Evolutionary conservation across 768 basidiomycete genomes (phyloP).

Genomic region (Tubosaeta sp.): DNA sequence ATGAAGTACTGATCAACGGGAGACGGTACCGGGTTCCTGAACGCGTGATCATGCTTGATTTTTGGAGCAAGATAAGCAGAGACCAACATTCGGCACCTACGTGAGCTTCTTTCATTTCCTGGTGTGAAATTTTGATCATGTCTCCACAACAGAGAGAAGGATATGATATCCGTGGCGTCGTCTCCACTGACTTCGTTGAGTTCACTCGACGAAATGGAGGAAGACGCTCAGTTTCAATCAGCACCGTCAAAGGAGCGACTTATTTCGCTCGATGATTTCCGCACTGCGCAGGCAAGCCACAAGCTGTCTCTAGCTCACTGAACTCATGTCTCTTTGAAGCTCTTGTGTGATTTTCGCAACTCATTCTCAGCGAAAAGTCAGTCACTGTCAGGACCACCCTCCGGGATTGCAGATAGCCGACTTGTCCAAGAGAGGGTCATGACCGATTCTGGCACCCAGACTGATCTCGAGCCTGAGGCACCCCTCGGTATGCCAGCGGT

Average conservation of each 20-base stretch:
- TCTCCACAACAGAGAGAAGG: constrained; percentile 13
- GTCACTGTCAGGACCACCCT: background rate
- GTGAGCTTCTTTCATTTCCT: constrained; percentile 31
- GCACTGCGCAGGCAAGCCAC: constrained; percentile 52
- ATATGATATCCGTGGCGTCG: constrained; percentile 50
- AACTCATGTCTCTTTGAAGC: constrained; percentile 25
- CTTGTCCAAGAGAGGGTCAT: constrained; percentile 10
- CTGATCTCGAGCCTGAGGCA: constrained; percentile 19
- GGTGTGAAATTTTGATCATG: background rate
- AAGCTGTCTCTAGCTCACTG: background rate
- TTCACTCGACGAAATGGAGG: constrained; percentile 60
- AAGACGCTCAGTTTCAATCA: constrained; percentile 21
- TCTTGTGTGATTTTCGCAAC: constrained; percentile 37
- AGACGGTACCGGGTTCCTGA: constrained; percentile 93
- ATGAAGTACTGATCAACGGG: constrained; percentile 84
- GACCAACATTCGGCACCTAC: constrained; percentile 37
- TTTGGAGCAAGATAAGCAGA: constrained; percentile 79
- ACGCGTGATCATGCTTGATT: constrained; percentile 86
- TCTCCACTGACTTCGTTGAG: constrained; percentile 74
- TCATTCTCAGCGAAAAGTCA: constrained; percentile 13
- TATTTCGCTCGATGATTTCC: constrained; percentile 46
- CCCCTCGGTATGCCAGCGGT: constrained; percentile 2
- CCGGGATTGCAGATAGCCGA: background rate
- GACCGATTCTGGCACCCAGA: constrained; percentile 26
- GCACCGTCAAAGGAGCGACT: constrained; percentile 22